These are phyloP conservation scores for Mortierella sp. DNA, from an alignment of 371 early-diverging fungal species.

Conservation along the genomic window DNA sequence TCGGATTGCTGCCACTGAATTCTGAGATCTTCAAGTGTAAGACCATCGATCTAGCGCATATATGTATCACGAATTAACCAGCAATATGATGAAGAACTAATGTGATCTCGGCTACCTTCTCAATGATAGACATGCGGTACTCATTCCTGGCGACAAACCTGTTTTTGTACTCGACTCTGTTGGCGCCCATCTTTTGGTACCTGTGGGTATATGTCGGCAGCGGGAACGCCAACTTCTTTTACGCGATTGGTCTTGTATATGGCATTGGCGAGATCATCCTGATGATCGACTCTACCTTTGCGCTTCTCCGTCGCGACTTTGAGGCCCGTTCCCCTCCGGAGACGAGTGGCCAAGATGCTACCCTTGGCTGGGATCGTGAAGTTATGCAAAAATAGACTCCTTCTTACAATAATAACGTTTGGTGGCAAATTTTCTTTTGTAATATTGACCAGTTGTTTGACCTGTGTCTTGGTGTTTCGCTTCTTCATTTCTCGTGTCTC, in stretches of 20 bases:
- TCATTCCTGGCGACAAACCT: slow-evolving; percentile 75
- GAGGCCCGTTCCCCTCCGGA: slow-evolving; percentile 66
- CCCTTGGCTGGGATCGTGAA: slow-evolving; percentile 47
- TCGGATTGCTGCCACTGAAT: slow-evolving; percentile 84
- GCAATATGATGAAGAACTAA: neutral
- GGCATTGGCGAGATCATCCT: slow-evolving; percentile 87
- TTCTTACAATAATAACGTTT: neutral
- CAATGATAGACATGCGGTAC: slow-evolving; percentile 75
- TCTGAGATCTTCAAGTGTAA: slow-evolving; percentile 91
- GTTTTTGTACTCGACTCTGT: slow-evolving; percentile 78
- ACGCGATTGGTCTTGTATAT: slow-evolving; percentile 94
- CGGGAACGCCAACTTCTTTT: slow-evolving; percentile 98
- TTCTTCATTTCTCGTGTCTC: neutral
- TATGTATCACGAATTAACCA: too few relatives aligned
- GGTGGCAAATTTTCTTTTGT: neutral
- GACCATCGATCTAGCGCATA: neutral
- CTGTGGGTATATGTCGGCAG: slow-evolving; percentile 95
- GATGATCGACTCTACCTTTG: slow-evolving; percentile 83
- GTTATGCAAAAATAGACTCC: slow-evolving; percentile 41
- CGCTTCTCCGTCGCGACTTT: slow-evolving; percentile 83
- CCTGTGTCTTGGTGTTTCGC: neutral
- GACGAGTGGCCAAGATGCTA: slow-evolving; percentile 11
- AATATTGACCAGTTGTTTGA: neutral
- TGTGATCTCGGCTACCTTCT: too few relatives aligned
- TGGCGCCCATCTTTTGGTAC: slow-evolving; percentile 94